Evolutionary conservation across 306 rosid genomes (phyloP).

Genomic region (Begonia fuchsioides): DNA sequence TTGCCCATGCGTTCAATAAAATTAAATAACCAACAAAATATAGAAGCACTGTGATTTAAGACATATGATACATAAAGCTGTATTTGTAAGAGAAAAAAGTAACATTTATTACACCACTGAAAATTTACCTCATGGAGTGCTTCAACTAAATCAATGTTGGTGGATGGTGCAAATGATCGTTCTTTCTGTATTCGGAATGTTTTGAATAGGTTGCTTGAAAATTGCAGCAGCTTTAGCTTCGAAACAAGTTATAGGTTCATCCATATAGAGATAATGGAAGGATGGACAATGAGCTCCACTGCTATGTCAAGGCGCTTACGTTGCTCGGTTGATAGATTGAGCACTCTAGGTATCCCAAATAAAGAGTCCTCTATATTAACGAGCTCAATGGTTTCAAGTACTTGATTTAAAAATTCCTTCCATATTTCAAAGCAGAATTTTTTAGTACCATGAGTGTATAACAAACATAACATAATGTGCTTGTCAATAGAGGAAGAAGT

Average conservation of each 20-base stretch:
- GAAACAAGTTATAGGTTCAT: constrained; percentile 32
- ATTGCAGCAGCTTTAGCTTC: constrained; percentile 41
- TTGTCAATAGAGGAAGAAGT: background rate
- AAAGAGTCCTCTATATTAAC: constrained; percentile 26
- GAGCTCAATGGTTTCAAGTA: constrained; percentile 43
- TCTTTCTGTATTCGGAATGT: constrained; percentile 29
- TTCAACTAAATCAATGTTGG: constrained; percentile 34
- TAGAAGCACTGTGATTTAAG: background rate
- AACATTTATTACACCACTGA: too few species aligned
- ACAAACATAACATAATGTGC: background rate
- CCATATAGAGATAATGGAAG: constrained; percentile 36
- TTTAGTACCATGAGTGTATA: background rate
- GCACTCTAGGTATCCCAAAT: constrained; percentile 34
- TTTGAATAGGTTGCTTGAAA: constrained; percentile 43
- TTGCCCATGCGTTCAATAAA: constrained; percentile 26
- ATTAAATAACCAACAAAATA: constrained; percentile 12
- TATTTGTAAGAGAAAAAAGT: too few species aligned
- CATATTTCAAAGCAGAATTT: background rate
- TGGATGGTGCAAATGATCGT: constrained; percentile 50
- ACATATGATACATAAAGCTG: too few species aligned
- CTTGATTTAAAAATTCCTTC: constrained; percentile 36
- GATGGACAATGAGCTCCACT: constrained; percentile 38
- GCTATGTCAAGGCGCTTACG: constrained; percentile 37
- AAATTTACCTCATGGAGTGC: constrained; percentile 38
- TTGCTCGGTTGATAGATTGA: constrained; percentile 37